phyloP scores from a whole-genome alignment of 495 filamentous ascomycete genomes.

The Apiosordaria backusii region DNA sequence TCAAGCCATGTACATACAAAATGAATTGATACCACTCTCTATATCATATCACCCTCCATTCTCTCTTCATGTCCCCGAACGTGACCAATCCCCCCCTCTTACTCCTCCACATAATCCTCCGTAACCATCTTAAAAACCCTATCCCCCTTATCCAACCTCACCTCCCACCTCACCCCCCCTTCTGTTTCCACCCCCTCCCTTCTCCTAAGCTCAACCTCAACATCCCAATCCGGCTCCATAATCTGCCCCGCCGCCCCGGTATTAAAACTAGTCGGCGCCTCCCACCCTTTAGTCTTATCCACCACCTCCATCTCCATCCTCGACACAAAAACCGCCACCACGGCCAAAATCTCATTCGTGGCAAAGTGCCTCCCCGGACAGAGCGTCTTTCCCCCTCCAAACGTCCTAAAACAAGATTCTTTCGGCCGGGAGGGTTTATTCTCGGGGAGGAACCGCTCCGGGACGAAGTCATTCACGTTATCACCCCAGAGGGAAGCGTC shows the following conservation, averaged over 20 bases:
- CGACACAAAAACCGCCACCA: slow-evolving; percentile 27
- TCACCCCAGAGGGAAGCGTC: slow-evolving; percentile 10
- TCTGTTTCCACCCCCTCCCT: slow-evolving; percentile 25
- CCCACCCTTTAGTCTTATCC: slow-evolving; percentile 14
- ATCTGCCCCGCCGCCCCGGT: slow-evolving; percentile 25
- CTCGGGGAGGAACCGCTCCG: slow-evolving; percentile 15
- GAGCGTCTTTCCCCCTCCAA: slow-evolving; percentile 52
- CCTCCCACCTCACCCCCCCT: slow-evolving; percentile 19
- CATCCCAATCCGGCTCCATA: slow-evolving; percentile 30
- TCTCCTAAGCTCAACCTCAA: slow-evolving; percentile 29
- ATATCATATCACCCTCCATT: too few species aligned
- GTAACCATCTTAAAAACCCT: slow-evolving; percentile 35
- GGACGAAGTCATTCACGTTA: neutral
- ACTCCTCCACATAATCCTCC: neutral
- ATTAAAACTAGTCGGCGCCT: slow-evolving; percentile 24
- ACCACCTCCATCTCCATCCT: slow-evolving; percentile 26
- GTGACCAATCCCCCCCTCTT: too few species aligned
- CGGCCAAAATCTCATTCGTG: slow-evolving; percentile 47
- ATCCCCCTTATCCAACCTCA: slow-evolving; percentile 26
- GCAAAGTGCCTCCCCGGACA: slow-evolving; percentile 53
- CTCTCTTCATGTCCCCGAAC: neutral
- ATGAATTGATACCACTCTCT: neutral
- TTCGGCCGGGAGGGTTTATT: slow-evolving; percentile 13
- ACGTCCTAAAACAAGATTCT: slow-evolving; percentile 39
- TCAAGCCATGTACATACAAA: neutral